phyloP scores from a whole-genome alignment of 768 basidiomycete species.

The Gloeophyllum trabeum region DNA sequence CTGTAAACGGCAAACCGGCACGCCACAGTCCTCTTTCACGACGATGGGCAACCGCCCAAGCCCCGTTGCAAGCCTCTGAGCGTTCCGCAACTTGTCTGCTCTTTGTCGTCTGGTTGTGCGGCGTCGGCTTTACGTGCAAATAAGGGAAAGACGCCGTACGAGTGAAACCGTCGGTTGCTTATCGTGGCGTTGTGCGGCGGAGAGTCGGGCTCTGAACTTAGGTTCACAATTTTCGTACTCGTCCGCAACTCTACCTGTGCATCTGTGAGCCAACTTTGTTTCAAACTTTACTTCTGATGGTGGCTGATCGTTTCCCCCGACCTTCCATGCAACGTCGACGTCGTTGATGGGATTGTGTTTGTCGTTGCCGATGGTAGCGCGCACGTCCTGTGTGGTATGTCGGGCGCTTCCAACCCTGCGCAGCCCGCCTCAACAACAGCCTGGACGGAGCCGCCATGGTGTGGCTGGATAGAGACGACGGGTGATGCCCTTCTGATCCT shows the following conservation, averaged over 20 bases:
- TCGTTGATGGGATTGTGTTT: neutral
- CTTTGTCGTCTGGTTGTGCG: too few species aligned
- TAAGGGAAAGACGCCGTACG: too few species aligned
- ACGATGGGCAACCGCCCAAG: too few species aligned
- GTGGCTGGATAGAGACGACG: slow-evolving; percentile 91
- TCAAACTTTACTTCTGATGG: slow-evolving; percentile 41
- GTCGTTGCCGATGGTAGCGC: slow-evolving; percentile 3
- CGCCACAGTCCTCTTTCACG: too few species aligned
- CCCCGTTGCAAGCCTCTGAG: too few species aligned
- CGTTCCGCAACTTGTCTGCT: too few species aligned
- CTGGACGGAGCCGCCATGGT: slow-evolving; percentile 89
- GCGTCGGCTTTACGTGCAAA: too few species aligned
- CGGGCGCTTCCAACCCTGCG: slow-evolving; percentile 12
- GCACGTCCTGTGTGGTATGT: slow-evolving; percentile 7
- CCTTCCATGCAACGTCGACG: slow-evolving; percentile 8
- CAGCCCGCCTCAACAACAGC: slow-evolving; percentile 23
- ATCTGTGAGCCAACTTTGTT: slow-evolving; percentile 71
- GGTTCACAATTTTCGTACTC: neutral
- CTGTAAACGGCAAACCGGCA: too few species aligned
- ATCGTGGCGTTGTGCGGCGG: slow-evolving; percentile 2
- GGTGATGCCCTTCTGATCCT: slow-evolving; percentile 94
- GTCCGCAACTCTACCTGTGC: slow-evolving; percentile 46
- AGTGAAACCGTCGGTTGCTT: too few species aligned
- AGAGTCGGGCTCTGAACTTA: slow-evolving; percentile 1
- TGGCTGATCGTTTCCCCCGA: slow-evolving; percentile 25